A percentile compares a stretch with the other conserved stretches of the same genome.
phyloP scores from a whole-genome alignment of 148 eudicot genomes.

The Euryodendron excelsum region DNA sequence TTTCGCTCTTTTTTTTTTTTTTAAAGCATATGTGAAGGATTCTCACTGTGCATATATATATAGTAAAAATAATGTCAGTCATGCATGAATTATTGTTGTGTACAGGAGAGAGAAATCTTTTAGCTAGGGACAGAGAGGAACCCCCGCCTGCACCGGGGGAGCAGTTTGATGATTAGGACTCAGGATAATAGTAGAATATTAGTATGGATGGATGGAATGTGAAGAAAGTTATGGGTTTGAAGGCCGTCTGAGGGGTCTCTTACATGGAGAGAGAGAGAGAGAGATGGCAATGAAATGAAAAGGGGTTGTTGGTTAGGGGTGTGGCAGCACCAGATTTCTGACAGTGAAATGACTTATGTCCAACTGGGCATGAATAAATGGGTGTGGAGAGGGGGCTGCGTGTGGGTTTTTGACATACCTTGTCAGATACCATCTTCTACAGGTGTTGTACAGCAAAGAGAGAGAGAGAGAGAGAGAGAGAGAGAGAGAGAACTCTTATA shows the following conservation, averaged over 20 bases:
- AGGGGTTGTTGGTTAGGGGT: constrained; percentile 23
- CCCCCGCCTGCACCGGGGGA: constrained; percentile 49
- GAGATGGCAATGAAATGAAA: neutral
- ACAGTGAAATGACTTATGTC: constrained; percentile 39
- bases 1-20: neutral
- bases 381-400: constrained; percentile 13
- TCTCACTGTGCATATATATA: constrained; percentile 1
- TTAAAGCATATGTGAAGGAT: neutral
- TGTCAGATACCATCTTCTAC: constrained; percentile 11
- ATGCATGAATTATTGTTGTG: constrained; percentile 42
- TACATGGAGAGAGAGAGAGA: neutral
- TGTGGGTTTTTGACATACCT: constrained; percentile 15
- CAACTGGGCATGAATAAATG: constrained; percentile 25
- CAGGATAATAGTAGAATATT: constrained; percentile 15
- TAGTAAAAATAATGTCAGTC: constrained; percentile 20
- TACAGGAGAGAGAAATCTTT: constrained; percentile 33
- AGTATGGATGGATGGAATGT: constrained; percentile 31
- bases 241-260: constrained; percentile 21
- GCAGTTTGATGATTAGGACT: constrained; percentile 41
- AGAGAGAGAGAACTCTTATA: no score
- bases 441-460: no score
- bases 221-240: constrained; percentile 43
- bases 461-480: no score
- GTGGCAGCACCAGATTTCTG: constrained; percentile 33
- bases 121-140: neutral